phyloP scores from a whole-genome alignment of 257 asterid genomes.

The Euphrasia confusa region DNA sequence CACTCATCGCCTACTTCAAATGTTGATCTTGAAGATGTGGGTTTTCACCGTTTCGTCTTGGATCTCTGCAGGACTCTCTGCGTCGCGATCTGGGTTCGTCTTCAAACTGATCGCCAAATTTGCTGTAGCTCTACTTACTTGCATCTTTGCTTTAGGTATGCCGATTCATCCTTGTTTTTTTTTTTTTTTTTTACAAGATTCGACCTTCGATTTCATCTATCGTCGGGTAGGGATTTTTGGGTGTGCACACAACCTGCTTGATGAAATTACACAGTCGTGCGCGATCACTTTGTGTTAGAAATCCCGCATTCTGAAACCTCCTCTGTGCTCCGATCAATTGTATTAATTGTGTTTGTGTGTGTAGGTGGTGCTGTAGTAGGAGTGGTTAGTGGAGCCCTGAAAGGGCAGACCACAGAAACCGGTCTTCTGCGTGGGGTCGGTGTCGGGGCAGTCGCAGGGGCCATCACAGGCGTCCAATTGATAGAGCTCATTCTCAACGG shows the following conservation, averaged over 20 bases:
- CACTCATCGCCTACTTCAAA: not conserved
- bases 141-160: slow-evolving; percentile 66
- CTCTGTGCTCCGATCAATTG: not conserved
- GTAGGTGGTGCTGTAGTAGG: slow-evolving; percentile 84
- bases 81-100: slow-evolving; percentile 33
- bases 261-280: slow-evolving; percentile 17
- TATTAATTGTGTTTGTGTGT: not conserved
- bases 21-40: slow-evolving; percentile 37
- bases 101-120: slow-evolving; percentile 33
- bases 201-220: not conserved
- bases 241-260: slow-evolving; percentile 23
- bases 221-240: not conserved
- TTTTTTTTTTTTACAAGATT: not conserved
- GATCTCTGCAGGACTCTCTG: slow-evolving; percentile 22
- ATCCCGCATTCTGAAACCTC: not conserved
- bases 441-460: slow-evolving; percentile 84
- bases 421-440: slow-evolving; percentile 82
- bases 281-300: not conserved
- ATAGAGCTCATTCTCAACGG: slow-evolving; percentile 68
- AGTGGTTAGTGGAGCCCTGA: slow-evolving; percentile 69
- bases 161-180: not conserved
- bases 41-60: slow-evolving; percentile 32
- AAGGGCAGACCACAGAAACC: slow-evolving; percentile 93
- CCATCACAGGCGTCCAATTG: slow-evolving; percentile 78
- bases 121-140: slow-evolving; percentile 46